These are phyloP conservation scores for Alternaria arbusti DNA, from an alignment of 2,329 filamentous ascomycete species.

Conservation along the genomic window DNA sequence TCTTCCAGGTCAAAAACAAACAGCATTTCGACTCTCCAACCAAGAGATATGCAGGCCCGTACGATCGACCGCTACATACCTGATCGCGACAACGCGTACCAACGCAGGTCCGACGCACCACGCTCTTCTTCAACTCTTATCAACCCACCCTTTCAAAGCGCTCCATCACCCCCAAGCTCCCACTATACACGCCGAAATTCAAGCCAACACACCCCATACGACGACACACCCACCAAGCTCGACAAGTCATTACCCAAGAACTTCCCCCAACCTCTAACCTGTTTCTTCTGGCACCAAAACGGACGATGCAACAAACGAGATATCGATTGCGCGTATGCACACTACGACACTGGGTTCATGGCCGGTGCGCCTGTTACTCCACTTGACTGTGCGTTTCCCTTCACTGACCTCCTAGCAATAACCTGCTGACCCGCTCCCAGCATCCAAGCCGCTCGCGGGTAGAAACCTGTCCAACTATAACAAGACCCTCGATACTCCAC, in stretches of 20 bases:
- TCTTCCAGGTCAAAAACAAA: not conserved
- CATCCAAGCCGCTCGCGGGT: not conserved
- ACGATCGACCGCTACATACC: not conserved
- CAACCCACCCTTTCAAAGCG: not conserved
- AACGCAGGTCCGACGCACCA: not conserved
- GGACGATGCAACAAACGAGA: slow-evolving; percentile 11
- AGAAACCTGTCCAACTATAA: not conserved
- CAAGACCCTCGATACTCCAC: not conserved
- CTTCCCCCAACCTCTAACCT: slow-evolving; percentile 10
- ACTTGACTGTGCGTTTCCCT: not conserved
- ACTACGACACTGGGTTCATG: slow-evolving; percentile 2
- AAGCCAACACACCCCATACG: not conserved
- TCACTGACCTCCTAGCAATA: not conserved
- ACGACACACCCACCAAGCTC: not conserved
- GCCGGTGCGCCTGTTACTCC: not conserved
- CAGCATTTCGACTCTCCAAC: not conserved
- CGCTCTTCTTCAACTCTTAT: not conserved
- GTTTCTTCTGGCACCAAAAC: slow-evolving; percentile 17
- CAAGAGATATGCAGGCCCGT: not conserved
- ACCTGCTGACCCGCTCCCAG: not conserved
- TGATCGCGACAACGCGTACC: not conserved
- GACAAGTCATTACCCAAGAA: slow-evolving; percentile 10
- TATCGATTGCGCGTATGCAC: slow-evolving; percentile 7
- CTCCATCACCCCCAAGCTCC: not conserved
- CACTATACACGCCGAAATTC: not conserved